Base-by-base conservation (phyloP, 2,329 filamentous ascomycete genomes). In the Ceratocystis colombiana region DNA sequence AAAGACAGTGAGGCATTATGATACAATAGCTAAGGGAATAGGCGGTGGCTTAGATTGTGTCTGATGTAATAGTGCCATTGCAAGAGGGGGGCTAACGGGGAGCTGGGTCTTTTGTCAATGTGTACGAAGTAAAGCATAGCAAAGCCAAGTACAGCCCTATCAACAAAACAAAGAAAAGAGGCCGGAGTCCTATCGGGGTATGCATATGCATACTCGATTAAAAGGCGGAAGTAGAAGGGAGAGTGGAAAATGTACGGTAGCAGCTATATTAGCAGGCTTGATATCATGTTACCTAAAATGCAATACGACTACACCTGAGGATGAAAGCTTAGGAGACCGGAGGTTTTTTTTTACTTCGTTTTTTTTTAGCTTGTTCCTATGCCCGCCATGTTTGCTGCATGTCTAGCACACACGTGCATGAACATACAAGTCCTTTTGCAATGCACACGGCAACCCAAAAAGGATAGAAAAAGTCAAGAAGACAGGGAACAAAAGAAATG, bases 401-500 rank as follows among this genome's bases (percentile, higher is more conserved):
- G 53, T 59, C 22, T 59, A 30, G 53, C 25, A 59, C 53, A 59
- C 53, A 33, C 25, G 28, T 59, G 53, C 53, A 59, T 33, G 12
- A 30, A 30, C 28, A 59, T 37, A 8, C 53, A 30, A 22, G 22
- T 28, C 25, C 17, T 17, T 57, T 45, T 15, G 41, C 45, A 62
- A 28, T 25, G 33, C 20, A 45, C 20, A 46, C 28, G 17, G n/a
- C 33, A 45, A 20, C n/a, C 8, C 4, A 50, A 45, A 20, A 5
- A 37, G n/a, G 2, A 44, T 1, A 61, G 17, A 20, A 41, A 28
- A 8, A 20, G 20, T 5, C 10, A 20, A 61, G 57, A 46, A 44
- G 3, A 62, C 20, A 25, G 30, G 59, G 30, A 28, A 44, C 44
- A 25, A 62, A 15, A 45, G 7, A 62, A 4, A 46, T 12, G 22